phyloP scores from a whole-genome alignment of 2,329 filamentous ascomycete genomes.

The Aquanectria penicillioides region DNA sequence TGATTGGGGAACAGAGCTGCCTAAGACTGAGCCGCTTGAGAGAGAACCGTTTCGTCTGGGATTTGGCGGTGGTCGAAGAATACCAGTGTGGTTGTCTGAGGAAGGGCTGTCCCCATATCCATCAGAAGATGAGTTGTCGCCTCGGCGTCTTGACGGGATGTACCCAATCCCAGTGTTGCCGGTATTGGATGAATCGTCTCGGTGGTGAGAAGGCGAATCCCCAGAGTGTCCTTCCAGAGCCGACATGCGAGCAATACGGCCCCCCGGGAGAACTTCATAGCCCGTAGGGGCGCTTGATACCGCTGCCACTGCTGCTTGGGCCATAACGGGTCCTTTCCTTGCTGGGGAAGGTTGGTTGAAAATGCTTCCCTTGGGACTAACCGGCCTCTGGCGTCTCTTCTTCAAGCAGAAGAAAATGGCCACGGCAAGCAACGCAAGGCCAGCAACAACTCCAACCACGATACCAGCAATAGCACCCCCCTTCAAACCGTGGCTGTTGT shows the following conservation, averaged over 20 bases:
- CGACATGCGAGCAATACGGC: slow-evolving; percentile 94
- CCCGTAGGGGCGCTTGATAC: slow-evolving; percentile 55
- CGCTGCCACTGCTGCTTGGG: slow-evolving; percentile 46
- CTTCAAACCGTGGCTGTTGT: slow-evolving; percentile 61
- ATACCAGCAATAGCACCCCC: slow-evolving; percentile 93
- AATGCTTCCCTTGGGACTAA: slow-evolving; percentile 75
- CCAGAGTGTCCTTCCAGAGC: slow-evolving; percentile 82
- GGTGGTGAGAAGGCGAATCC: slow-evolving; percentile 66
- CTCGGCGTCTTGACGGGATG: slow-evolving; percentile 55
- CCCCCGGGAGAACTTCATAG: slow-evolving; percentile 83
- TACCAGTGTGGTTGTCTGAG: slow-evolving; percentile 68
- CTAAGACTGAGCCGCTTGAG: slow-evolving; percentile 83
- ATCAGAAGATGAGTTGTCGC: slow-evolving; percentile 75
- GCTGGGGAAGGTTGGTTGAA: slow-evolving; percentile 90
- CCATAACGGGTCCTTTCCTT: slow-evolving; percentile 58
- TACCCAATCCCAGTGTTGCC: slow-evolving; percentile 57
- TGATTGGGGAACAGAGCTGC: slow-evolving; percentile 76
- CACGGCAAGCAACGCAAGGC: slow-evolving; percentile 73
- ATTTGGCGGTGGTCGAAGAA: slow-evolving; percentile 67
- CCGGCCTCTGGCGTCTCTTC: slow-evolving; percentile 59
- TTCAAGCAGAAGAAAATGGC: slow-evolving; percentile 75
- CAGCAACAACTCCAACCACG: slow-evolving; percentile 82
- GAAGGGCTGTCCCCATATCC: slow-evolving; percentile 77
- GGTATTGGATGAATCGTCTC: slow-evolving; percentile 50
- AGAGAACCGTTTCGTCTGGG: slow-evolving; percentile 85